Conservation (phyloP, 164 flowering plant genomes). For the Magnolia kwangsiensis region DNA sequence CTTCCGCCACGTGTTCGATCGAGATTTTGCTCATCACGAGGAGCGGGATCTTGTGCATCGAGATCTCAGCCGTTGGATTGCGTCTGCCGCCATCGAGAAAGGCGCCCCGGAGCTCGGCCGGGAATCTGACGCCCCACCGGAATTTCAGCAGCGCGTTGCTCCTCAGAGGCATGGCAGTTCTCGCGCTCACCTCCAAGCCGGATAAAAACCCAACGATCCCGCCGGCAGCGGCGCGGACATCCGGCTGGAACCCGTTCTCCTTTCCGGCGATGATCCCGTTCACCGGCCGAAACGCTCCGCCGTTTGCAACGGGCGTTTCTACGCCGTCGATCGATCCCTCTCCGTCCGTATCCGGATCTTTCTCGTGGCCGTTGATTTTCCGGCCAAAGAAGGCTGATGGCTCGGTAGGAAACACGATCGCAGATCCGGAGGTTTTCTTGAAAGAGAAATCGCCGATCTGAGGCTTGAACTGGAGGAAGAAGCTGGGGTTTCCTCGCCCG, state of each 20-base stretch:
- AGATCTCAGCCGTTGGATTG: conserved; percentile 28
- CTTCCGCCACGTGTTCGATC: conserved; percentile 53
- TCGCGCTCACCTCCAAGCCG: conserved; percentile 52
- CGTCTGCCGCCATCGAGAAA: conserved; percentile 4
- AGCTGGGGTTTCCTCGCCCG: conserved; percentile 47
- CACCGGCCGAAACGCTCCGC: neutral
- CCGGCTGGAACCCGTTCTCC: conserved; percentile 4
- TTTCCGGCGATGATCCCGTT: conserved; percentile 12
- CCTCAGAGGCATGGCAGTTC: conserved; percentile 48
- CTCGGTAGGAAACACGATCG: neutral
- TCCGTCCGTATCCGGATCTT: conserved; percentile 21
- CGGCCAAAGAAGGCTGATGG: conserved; percentile 4
- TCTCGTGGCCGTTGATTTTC: conserved; percentile 30
- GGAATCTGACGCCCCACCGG: conserved; percentile 62
- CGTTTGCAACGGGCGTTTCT: conserved; percentile 12
- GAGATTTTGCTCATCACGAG: conserved; percentile 64
- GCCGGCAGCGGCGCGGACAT: neutral
- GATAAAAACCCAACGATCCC: conserved; percentile 24
- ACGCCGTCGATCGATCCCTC: conserved; percentile 10
- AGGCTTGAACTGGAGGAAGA: conserved; percentile 64
- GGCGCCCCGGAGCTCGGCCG: conserved; percentile 28
- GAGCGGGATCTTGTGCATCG: conserved; percentile 43
- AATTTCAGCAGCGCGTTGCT: conserved; percentile 38
- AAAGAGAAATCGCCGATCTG: conserved; percentile 63
- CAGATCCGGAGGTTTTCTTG: conserved; percentile 29